Percentiles rank a stretch among this genome's conserved stretches.
Conservation (phyloP, 176 grass and related monocot species). For the Lolium rigidum region DNA sequence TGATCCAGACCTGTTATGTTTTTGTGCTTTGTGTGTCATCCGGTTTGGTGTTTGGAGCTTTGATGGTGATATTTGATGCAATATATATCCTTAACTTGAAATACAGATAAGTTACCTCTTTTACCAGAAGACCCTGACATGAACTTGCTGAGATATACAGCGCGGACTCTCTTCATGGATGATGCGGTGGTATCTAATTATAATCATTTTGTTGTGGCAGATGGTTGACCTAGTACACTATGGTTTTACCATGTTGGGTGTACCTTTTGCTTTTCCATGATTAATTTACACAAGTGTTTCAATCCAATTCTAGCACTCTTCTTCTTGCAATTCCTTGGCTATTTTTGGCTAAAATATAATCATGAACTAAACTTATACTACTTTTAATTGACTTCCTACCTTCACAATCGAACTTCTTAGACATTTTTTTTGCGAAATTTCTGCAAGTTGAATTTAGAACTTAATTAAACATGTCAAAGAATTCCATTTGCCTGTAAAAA, state of each 20-base stretch:
- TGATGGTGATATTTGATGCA: slow-evolving; percentile 16
- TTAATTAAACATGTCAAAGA: background rate
- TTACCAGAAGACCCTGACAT: slow-evolving; percentile 15
- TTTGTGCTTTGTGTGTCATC: background rate
- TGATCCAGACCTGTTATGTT: slow-evolving; percentile 2
- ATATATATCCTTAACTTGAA: slow-evolving; percentile 9
- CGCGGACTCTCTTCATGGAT: background rate
- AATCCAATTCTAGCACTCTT: background rate
- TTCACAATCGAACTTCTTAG: background rate
- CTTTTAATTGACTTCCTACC: background rate
- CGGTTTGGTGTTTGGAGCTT: background rate
- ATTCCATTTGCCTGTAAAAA: background rate
- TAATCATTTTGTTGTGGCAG: slow-evolving; percentile 1
- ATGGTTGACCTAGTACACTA: background rate
- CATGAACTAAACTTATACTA: slow-evolving; percentile 2
- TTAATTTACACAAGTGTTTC: background rate
- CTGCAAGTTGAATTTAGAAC: background rate
- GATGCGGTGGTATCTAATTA: background rate
- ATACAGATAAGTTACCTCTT: slow-evolving; percentile 4
- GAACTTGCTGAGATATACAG: slow-evolving; percentile 13
- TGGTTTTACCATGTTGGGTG: background rate
- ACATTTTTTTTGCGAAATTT: background rate
- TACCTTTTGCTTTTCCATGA: background rate
- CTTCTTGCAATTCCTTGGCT: background rate
- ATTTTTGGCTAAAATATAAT: slow-evolving; percentile 3